A percentile compares a stretch with the other conserved stretches of the same genome.
Conservation (phyloP, 331 rosid species). For the Pyrus hybrid region DNA sequence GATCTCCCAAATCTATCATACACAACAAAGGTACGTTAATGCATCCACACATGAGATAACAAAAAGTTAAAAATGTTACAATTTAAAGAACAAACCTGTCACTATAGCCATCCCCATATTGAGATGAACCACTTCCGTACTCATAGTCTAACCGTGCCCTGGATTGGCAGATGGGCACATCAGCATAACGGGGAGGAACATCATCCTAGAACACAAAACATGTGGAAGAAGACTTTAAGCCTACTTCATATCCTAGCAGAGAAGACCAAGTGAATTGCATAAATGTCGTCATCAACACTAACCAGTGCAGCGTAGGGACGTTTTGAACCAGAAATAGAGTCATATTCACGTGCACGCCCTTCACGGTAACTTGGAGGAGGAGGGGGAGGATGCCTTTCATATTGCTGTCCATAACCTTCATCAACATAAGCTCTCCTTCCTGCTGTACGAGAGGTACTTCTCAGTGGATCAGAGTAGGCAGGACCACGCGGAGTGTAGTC, state of each 20-base stretch:
- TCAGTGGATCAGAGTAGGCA: slow-evolving; percentile 55
- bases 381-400: slow-evolving; percentile 77
- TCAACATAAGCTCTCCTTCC: slow-evolving; percentile 85
- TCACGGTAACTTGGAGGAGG: slow-evolving; percentile 73
- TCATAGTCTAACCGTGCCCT: slow-evolving; percentile 90
- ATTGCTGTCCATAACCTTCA: slow-evolving; percentile 72
- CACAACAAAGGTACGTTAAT: slow-evolving; percentile 9
- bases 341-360: slow-evolving; percentile 84
- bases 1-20: slow-evolving; percentile 66
- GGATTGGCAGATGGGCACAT: slow-evolving; percentile 68
- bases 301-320: slow-evolving; percentile 80
- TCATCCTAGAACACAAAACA: slow-evolving; percentile 48
- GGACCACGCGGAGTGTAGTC: slow-evolving; percentile 61
- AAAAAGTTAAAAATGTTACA: neutral
- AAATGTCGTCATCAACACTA: slow-evolving; percentile 8
- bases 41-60: neutral
- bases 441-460: slow-evolving; percentile 57
- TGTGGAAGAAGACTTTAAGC: neutral
- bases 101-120: slow-evolving; percentile 81
- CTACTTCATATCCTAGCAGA: neutral
- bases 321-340: slow-evolving; percentile 72
- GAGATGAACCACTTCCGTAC: slow-evolving; percentile 69
- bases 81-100: slow-evolving; percentile 47
- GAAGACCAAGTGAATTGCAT: neutral
- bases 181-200: slow-evolving; percentile 71